Evolutionary conservation across 2,329 filamentous ascomycete species (phyloP), one percentile per base, ranked within the genome.

Genomic region (Onygenales sp.): DNA sequence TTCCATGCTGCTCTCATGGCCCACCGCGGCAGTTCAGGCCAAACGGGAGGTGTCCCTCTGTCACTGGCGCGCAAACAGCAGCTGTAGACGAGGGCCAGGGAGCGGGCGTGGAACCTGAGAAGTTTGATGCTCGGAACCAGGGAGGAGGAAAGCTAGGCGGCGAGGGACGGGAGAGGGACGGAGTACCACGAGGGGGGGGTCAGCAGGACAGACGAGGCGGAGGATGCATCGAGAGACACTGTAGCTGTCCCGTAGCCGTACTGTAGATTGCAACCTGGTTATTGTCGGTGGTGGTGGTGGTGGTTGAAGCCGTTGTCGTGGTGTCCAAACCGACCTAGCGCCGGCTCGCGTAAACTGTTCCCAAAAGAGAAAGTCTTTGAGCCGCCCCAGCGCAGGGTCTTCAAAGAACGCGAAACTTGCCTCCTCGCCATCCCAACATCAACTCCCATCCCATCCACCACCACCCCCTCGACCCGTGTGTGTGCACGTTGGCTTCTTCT

Each of bases 371-470:
- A 13, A 44, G 55, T 53, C 49, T 49, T 50, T 32, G 53, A 54
- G 53, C 50, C 42, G 41, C 36, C 43, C 33, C 14, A 27, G 21
- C 21, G 21, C 21, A 27, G 21, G 21, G 21, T 27, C 21, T 27
- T 27, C 21, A 27, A 27, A 27, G 21, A 57, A 52, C 57, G 57
- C 55, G 57, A 59, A 55, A 52, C 54, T 58, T 50, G 56, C 56
- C 56, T 52, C 52, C 50, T 38, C 45, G 43, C 32, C 44, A 38
- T 39, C 43, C 50, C 48, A 45, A 31, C 54, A 48, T 58, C 54
- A 17, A 17, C 58, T 59, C 55, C 55, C 52, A 54, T 57, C 50
- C 52, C 53, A 48, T 51, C 52, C 58, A 51, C 44, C 55, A 54
- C 54, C 50, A 55, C 48, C 53, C 53, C 21, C 38, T 14, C 38